These are phyloP conservation scores for Trebouxia sp. DNA, from an alignment of 139 green algal genomes.

Conservation along the genomic window DNA sequence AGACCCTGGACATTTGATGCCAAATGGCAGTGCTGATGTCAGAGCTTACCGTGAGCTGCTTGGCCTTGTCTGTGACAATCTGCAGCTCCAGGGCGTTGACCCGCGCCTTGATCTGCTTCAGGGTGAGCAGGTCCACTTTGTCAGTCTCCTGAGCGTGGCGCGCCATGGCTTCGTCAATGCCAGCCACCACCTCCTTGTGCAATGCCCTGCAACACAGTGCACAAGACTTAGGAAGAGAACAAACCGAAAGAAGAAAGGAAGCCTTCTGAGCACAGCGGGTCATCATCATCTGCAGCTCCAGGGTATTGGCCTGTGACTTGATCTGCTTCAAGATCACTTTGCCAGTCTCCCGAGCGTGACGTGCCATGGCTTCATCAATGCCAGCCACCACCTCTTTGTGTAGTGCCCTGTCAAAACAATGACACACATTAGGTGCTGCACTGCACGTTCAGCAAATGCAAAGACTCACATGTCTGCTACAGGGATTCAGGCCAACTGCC, in stretches of 20 bases:
- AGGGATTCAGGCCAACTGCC: too few relatives aligned
- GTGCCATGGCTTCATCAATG: slow-evolving; percentile 25
- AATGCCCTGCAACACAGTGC: neutral
- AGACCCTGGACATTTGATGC: too few relatives aligned
- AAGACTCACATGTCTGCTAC: too few relatives aligned
- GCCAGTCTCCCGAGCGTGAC: neutral
- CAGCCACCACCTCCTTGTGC: slow-evolving; percentile 13
- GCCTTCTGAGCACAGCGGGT: too few relatives aligned
- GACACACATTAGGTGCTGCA: too few relatives aligned
- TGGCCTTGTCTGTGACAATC: slow-evolving; percentile 18
- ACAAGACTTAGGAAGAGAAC: neutral
- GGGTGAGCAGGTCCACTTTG: slow-evolving; percentile 24
- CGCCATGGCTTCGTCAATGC: slow-evolving; percentile 25
- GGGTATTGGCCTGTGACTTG: neutral
- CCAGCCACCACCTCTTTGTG: slow-evolving; percentile 15
- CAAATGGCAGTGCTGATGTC: neutral
- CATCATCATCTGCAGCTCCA: slow-evolving; percentile 27
- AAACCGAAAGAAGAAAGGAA: too few relatives aligned
- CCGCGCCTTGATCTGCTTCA: slow-evolving; percentile 1
- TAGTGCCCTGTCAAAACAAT: neutral
- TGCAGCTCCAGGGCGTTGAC: slow-evolving; percentile 19
- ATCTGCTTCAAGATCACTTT: slow-evolving; percentile 22
- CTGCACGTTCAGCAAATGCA: too few relatives aligned
- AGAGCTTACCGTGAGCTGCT: slow-evolving; percentile 16
- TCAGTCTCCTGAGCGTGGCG: slow-evolving; percentile 1